Evolutionary conservation across 768 basidiomycete genomes (phyloP), one percentile per base, ranked within the genome.

Genomic region (Pleurotus eryngii): DNA sequence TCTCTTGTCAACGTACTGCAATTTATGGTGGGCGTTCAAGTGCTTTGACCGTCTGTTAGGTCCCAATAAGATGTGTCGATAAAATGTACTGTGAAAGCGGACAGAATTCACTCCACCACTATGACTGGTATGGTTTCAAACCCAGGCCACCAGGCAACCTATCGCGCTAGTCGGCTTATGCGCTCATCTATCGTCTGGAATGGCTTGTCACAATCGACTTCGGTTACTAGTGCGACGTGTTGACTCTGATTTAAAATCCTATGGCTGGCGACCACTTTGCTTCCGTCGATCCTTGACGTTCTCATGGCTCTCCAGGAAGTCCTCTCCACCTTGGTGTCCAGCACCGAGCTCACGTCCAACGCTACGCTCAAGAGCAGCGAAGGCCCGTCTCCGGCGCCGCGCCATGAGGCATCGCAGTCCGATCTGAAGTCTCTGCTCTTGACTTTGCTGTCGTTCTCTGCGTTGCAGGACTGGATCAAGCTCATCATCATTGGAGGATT

Each of bases 401-500:
- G 37, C 51, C 37, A 42, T 18, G 15, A 3, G 8, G 39, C 39
- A 22, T 24, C 51, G 14, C 39, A 37, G 35, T 54, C 51, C 11
- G 51, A 54, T 20, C 37, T 68, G 7, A 50, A 58, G 9, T 62
- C 59, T 14, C 46, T 65, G 35, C 22, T 66, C 43, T 38, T 58
- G 6, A 37, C 68, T 1, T 53, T 70, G 12, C 60, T 66, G 46
- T 81, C 82, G 1, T 71, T 74, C 53, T 69, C 76, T 6, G 79
- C 76, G 1, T 62, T 82, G 45, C 72, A 71, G 17, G 82, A 86
- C 65, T 83, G 83, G 76, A 59, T 77, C 15, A 74, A 81, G 59
- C 71, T 86, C 49, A 63, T 82, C 49, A 60, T 81, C 45, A 63
- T 86, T 6, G 84, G 84, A 6, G 80, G 80, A 9, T 57, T 78